Evolutionary conservation across 352 stramenopile species (phyloP), one percentile per base, ranked within the genome.

Genomic region (Phytopythium cucurbitacearum): DNA sequence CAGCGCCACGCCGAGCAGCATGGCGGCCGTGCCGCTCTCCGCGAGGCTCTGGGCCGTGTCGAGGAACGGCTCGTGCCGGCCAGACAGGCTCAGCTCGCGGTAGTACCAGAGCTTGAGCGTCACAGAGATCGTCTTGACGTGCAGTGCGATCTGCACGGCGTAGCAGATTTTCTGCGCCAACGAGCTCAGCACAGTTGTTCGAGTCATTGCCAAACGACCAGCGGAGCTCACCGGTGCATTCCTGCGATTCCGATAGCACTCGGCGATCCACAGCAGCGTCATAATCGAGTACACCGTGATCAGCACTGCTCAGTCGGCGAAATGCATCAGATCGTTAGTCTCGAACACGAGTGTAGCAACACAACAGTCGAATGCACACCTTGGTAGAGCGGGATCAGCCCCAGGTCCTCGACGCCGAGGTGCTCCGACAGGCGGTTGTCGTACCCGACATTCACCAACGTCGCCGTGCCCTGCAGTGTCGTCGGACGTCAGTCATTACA

Each of bases 361-460:
- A 11, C 15, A 2, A 13, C 15, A 36, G 10, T 28, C 21, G 21
- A 28, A 52, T 4, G 0, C 9, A 4, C 48, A 86, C 75, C 65
- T 68, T 77, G 71, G 45, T 85, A 90, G 4, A 87, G 43, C n/a
- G 79, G 65, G 12, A 79, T 44, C 3, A 85, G 51, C 0, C 79
- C 79, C 7, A 87, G 62, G 16, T 90, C 61, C 50, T 90, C 67
- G 9, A 90, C 66, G 1, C 67, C 72, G 7, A 90, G 58, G 64
- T 87, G 74, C 54, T 90, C 76, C 35, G 76, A 81, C 15, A 87
- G 56, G 12, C 47, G 48, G 4, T 66, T 62, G 51, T 87, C 73
- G 44, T 69, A 80, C 7, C 71, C 71, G 7, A 80, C 35, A 58
- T 89, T 87, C 33, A 85, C 64, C 76, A 89, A 81, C 6, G 46